Base-by-base conservation (phyloP, 495 filamentous ascomycete species). In the Trichoderma virens region DNA sequence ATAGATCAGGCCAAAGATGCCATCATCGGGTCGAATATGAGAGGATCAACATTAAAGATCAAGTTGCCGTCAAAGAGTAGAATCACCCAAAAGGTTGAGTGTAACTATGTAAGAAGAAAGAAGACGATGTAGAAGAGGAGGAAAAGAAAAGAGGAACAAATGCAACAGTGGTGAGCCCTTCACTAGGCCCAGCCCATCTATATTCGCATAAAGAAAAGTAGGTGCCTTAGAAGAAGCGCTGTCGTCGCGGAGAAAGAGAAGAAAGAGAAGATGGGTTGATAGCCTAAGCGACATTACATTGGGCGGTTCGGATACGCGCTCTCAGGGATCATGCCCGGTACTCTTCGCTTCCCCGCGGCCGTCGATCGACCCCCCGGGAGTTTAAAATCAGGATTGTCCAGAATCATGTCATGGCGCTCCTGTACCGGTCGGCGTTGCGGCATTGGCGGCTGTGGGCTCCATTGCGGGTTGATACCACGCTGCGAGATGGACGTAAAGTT, bases 401-500 rank as follows among this genome's bases (percentile, higher is more conserved):
- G 76, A 31, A 91, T 67, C 47, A 88, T 73, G 69, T 91, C 83
- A 66, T 78, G 70, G 64, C 78, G 66, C 64, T 80, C 76, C 67
- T 76, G 77, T 66, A 79, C 75, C 67, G 80, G 77, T 62, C 75
- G 70, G 70, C 71, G 68, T 65, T 68, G 70, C n/a, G 78, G 72
- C 64, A 80, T 74, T 18, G 75, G 70, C 30, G 76, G 75, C 51
- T 76, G 70, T 43, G 74, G 70, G 76, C 90, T 74, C 92, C 92
- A 96, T 35, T 86, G 85, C 4, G 92, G 92, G 72, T 96, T 97
- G 23, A 94, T 75, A n/a, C 88, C 86, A 30, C 92, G 82, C 76
- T 96, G 90, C 0, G 86, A 90, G 45, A 97, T 86, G 28, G 88
- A 91, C 14, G 92, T 96, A 77, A 93, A 96, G 65, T 87, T 87